Evolutionary conservation across 768 basidiomycete species (phyloP), one percentile per base, ranked within the genome.

Genomic region (Lepiota venenata): DNA sequence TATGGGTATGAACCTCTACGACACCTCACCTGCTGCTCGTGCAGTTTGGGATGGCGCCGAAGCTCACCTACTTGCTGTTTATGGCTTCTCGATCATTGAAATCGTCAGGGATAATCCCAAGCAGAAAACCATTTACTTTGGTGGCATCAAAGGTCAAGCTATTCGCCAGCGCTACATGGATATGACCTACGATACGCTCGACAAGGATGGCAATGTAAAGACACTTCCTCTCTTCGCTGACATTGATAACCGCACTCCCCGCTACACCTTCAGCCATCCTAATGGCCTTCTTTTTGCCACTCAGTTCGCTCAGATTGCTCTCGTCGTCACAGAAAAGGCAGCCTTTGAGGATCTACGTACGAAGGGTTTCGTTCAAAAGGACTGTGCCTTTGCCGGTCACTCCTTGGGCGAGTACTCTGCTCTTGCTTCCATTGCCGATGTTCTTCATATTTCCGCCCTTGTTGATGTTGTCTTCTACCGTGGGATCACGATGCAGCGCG

Each of bases 161-260:
- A 98, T 98, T 59, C 91, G 97, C 25, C 91, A 95, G 63, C 86
- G 97, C n/a, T 99, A 99, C 74, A 98, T 98, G 93, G 94, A 95
- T 61, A 97, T 99, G 90, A 89, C 91, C 4, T 98, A 98, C 75
- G 95, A 98, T 66, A 87, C 93, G 0, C 88, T 92, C 80, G 96
- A 97, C 73, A 93, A 91, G 74, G 93, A 95, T 63, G 96, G 96
- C 53, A 87, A 89, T 64, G 83, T 98, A 69, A 95, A 94, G 79
- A 98, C 93, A 0, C 86, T 97, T 11, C 95, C 96, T 43, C 84
- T 99, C 50, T 99, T 98, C 69, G 81, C 89, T 44, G 96, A 98
- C 69, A 98, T 99, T 70, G 87, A 95, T 65, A 81, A 87, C 47
- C 93, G 95, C 60, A 96, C 93, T 0, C 93, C 91, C 44, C 88